These are phyloP conservation scores for Paraphysoderma sedebokerense DNA, from an alignment of 371 early-diverging fungal species.

Conservation along the genomic window DNA sequence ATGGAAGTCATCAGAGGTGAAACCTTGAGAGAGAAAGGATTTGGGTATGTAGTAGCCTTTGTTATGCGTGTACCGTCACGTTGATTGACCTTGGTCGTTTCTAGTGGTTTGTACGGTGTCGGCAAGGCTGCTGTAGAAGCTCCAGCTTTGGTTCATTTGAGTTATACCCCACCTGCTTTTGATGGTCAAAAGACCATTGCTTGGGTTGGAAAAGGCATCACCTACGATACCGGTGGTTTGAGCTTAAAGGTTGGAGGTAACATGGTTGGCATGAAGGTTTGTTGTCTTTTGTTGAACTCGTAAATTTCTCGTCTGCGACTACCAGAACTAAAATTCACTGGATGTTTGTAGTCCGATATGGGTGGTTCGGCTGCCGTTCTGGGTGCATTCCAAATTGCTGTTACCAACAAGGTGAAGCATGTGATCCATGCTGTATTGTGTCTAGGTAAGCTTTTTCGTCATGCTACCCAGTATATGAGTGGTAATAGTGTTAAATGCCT, in stretches of 20 bases:
- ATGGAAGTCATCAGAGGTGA: slow-evolving; percentile 17
- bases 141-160: slow-evolving; percentile 18
- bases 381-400: slow-evolving; percentile 17
- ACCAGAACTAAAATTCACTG: not conserved
- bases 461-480: no score
- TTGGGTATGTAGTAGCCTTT: not conserved
- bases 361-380: slow-evolving; percentile 23
- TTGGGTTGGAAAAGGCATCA: slow-evolving; percentile 32
- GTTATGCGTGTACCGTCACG: no score
- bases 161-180: slow-evolving; percentile 9
- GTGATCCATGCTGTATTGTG: slow-evolving; percentile 18
- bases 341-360: slow-evolving; percentile 19
- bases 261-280: no score
- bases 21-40: slow-evolving; percentile 13
- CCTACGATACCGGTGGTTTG: slow-evolving; percentile 30
- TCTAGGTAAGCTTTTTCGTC: no score
- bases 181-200: slow-evolving; percentile 13
- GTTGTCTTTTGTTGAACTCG: no score
- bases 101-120: slow-evolving; percentile 21
- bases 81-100: not conserved
- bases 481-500: no score
- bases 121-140: slow-evolving; percentile 20
- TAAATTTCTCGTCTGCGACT: no score
- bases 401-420: slow-evolving; percentile 1
- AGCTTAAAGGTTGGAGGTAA: slow-evolving; percentile 23